Base-by-base conservation (phyloP, 129 eudicot genomes). In the Artemisia argyi region DNA sequence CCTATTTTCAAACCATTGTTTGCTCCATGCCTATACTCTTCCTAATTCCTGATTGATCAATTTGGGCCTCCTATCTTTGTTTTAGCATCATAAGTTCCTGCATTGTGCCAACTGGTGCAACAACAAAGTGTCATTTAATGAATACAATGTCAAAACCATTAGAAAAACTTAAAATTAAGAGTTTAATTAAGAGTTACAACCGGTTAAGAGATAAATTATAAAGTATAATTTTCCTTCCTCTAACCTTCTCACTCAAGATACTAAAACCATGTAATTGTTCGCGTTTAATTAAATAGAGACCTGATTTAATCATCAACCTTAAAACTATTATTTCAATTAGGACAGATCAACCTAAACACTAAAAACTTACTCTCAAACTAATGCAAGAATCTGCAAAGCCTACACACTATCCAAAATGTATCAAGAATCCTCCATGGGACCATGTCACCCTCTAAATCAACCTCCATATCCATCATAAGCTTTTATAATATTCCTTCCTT, bases 61-160 rank as follows among this genome's bases (percentile, higher is more conserved):
- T 93, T 79, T 13, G 97, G 98, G 47, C 98, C 98, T 73, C 98
- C 98, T 11, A 92, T 89, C 82, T 84, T 90, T 26, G 97, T 83
- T 64, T 78, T 88, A 26, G 85, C 90, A 76, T 93, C 97, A 68
- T 85, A 93, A 39, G 97, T 93, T 5, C 98, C 98, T 5, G 98
- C 98, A 74, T 93, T 97, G 61, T 93, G 96, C 95, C 98, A 93
- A 79, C 98, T 92, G 78, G 70, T 75, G 51, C 46, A 61, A 44
- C 32, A 66, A 47, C 56, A 72, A 66, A 72, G 56, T 61, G 18
- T 59, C 42, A 51, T 44, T 44, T 30, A 30, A 30, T 30, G 5
- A 26, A 30, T 3, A 3, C 5, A 4, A 5, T 30, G 4, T 4
- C 39, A 30, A 30, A 26, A 30, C 0, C 39, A 30, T 30, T 30